Evolutionary conservation across 257 asterid genomes (phyloP).

Genomic region (Nemophila menziesii): DNA sequence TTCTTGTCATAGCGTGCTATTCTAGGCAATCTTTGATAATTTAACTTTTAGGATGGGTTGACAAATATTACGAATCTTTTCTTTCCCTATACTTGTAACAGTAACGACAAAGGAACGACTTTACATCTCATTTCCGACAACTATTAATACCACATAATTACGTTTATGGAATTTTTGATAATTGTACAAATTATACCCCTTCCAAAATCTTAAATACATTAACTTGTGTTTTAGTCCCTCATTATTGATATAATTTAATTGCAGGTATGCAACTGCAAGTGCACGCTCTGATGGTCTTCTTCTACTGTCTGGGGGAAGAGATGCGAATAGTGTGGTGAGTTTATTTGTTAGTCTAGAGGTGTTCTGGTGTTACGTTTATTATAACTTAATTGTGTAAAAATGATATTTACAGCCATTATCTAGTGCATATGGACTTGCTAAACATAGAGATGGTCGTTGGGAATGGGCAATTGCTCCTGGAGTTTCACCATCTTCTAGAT

Average conservation of each 20-base stretch:
- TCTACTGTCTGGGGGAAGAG: slow-evolving; percentile 99
- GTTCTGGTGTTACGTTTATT: neutral
- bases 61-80: no score
- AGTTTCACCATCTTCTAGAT: slow-evolving; percentile 96
- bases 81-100: no score
- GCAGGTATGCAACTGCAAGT: slow-evolving; percentile 98
- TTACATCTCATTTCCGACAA: no score
- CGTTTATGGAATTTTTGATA: no score
- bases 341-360: neutral
- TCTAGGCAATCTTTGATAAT: no score
- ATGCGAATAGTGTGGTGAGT: slow-evolving; percentile 94
- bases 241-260: neutral
- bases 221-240: neutral
- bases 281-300: slow-evolving; percentile 99
- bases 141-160: no score
- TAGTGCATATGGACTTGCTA: slow-evolving; percentile 98
- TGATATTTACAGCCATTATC: slow-evolving; percentile 65
- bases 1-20: no score
- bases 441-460: slow-evolving; percentile 99
- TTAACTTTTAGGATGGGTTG: no score
- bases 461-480: slow-evolving; percentile 99
- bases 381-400: neutral
- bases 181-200: no score
- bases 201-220: no score
- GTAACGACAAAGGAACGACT: no score